phyloP scores from a whole-genome alignment of 2,329 filamentous ascomycete genomes.

The Neonectria ditissima region DNA sequence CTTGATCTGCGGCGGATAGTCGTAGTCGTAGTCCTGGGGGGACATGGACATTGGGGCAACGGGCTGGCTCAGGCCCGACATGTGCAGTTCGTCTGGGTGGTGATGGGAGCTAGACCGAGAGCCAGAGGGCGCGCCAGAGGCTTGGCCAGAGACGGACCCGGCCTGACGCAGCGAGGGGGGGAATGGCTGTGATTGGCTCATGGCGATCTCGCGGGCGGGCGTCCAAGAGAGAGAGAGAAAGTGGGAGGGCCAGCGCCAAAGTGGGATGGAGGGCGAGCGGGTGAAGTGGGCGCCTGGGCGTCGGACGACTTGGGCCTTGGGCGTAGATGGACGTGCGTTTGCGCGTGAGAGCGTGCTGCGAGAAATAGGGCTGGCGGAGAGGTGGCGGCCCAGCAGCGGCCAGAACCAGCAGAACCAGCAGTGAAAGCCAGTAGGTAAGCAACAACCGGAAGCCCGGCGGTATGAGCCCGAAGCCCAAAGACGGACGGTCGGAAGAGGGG shows the following conservation, averaged over 20 bases:
- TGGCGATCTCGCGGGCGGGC: conserved; percentile 38
- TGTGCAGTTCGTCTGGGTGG: conserved; percentile 66
- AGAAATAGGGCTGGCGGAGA: background rate
- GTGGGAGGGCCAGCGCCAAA: background rate
- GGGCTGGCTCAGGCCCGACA: conserved; percentile 58
- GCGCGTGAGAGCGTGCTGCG: background rate
- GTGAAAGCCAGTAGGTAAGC: background rate
- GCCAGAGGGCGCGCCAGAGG: conserved; percentile 32
- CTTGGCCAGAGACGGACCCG: conserved; percentile 39
- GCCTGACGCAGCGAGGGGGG: conserved; percentile 47
- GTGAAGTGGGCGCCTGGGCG: background rate
- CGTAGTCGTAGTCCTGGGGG: conserved; percentile 59
- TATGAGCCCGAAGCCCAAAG: background rate
- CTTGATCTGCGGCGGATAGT: conserved; percentile 65
- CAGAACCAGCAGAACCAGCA: background rate
- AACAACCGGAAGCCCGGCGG: background rate
- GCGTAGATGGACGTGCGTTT: background rate
- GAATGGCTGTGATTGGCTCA: conserved; percentile 57
- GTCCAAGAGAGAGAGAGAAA: background rate
- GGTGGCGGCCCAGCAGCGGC: background rate
- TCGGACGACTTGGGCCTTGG: background rate
- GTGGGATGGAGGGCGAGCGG: background rate
- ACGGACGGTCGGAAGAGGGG: background rate
- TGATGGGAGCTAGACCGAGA: conserved; percentile 40
- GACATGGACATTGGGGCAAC: conserved; percentile 51